These are phyloP conservation scores for Suillus cothurnatus DNA, from an alignment of 768 basidiomycete genomes.

Conservation along the genomic window DNA sequence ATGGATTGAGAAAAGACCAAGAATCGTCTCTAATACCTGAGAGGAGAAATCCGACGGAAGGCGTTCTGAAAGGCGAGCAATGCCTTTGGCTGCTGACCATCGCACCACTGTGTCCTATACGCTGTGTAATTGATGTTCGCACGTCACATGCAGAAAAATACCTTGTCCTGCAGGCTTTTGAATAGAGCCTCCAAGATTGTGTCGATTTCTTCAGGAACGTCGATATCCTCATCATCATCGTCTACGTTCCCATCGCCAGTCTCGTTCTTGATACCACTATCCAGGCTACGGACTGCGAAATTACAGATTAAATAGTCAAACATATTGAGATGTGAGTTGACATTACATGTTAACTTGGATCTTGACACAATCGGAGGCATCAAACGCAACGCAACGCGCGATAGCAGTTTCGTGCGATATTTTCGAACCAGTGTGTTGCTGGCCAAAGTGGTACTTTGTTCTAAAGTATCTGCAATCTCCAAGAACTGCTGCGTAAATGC, in stretches of 20 bases:
- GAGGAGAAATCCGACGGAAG: slow-evolving; percentile 73
- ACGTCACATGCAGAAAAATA: slow-evolving; percentile 30
- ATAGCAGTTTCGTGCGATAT: slow-evolving; percentile 63
- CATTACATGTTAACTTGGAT: slow-evolving; percentile 5
- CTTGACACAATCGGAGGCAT: slow-evolving; percentile 51
- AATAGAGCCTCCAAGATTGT: slow-evolving; percentile 72
- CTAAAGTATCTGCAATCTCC: slow-evolving; percentile 45
- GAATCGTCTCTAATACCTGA: slow-evolving; percentile 82
- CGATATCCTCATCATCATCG: slow-evolving; percentile 43
- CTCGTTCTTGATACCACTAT: slow-evolving; percentile 15
- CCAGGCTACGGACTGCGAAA: slow-evolving; percentile 26
- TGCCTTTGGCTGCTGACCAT: slow-evolving; percentile 91
- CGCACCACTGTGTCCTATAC: slow-evolving; percentile 90
- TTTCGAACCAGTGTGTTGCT: slow-evolving; percentile 72
- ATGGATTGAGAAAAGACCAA: slow-evolving; percentile 78
- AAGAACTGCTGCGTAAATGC: slow-evolving; percentile 46
- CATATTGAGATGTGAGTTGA: neutral
- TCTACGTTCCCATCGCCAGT: slow-evolving; percentile 17
- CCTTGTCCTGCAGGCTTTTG: slow-evolving; percentile 77
- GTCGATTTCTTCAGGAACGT: slow-evolving; percentile 83
- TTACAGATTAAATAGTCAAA: neutral
- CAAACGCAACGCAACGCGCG: slow-evolving; percentile 63
- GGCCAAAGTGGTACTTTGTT: slow-evolving; percentile 41
- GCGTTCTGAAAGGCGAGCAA: slow-evolving; percentile 82
- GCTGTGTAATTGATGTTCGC: neutral